These are phyloP conservation scores for Pythium rhizo-oryzae DNA, from an alignment of 352 stramenopile genomes.

Conservation along the genomic window DNA sequence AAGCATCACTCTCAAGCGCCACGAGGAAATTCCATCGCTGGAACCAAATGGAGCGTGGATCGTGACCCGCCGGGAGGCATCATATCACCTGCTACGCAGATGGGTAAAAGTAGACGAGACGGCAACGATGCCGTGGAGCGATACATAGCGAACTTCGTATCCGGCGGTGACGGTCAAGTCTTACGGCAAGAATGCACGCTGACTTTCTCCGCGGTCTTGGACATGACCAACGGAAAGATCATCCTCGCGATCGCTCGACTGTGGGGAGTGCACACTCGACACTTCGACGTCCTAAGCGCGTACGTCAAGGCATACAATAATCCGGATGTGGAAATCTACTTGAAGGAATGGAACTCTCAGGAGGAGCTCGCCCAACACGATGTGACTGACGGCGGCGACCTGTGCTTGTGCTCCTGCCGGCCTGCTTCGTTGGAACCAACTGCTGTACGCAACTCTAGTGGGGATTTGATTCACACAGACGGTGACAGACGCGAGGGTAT, in stretches of 20 bases:
- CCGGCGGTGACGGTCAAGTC: constrained; percentile 28
- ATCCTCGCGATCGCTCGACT: constrained; percentile 20
- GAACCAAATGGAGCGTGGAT: neutral
- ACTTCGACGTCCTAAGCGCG: constrained; percentile 38
- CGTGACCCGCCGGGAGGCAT: neutral
- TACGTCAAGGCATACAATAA: constrained; percentile 37
- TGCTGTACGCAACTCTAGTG: constrained; percentile 26
- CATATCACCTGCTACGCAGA: constrained; percentile 25
- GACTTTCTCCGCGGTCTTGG: constrained; percentile 34
- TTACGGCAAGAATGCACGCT: constrained; percentile 29
- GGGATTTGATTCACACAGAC: constrained; percentile 24
- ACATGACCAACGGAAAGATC: constrained; percentile 28
- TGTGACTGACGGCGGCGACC: constrained; percentile 10
- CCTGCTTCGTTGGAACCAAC: too few relatives aligned
- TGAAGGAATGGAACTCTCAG: constrained; percentile 27
- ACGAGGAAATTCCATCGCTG: constrained; percentile 4
- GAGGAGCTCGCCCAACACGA: constrained; percentile 18
- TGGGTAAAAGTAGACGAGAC: constrained; percentile 39
- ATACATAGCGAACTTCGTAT: neutral
- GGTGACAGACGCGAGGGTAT: constrained; percentile 33
- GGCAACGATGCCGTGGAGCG: constrained; percentile 19
- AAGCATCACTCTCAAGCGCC: neutral
- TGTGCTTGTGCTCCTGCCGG: too few relatives aligned
- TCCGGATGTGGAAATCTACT: constrained; percentile 26
- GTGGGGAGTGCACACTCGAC: constrained; percentile 28